phyloP scores from a whole-genome alignment of 768 basidiomycete species.

The Psilocybe cubensis region DNA sequence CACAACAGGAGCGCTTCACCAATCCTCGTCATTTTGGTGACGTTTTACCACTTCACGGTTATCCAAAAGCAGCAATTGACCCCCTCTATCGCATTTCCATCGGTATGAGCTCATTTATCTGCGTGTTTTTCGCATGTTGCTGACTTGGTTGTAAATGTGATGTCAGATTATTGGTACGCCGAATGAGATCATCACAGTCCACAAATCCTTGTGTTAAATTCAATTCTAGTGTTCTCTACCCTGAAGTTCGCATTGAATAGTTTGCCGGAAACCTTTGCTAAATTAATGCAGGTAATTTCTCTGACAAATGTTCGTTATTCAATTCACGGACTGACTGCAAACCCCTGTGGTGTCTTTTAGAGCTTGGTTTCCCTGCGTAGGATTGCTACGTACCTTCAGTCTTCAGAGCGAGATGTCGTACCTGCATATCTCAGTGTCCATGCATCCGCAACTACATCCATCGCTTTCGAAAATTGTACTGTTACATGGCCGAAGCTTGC shows the following conservation, averaged over 20 bases:
- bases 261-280: background rate
- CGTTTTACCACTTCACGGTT: conserved; percentile 75
- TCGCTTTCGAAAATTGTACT: conserved; percentile 73
- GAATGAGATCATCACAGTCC: background rate
- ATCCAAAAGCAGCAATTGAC: conserved; percentile 69
- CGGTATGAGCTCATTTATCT: conserved; percentile 34
- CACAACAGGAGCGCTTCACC: conserved; percentile 64
- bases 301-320: background rate
- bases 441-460: conserved; percentile 45
- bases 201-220: background rate
- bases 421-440: background rate
- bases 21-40: conserved; percentile 59
- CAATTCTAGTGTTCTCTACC: background rate
- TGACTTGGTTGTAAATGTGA: background rate
- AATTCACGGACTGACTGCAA: background rate
- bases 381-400: conserved; percentile 85
- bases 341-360: too few relatives aligned
- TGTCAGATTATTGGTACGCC: conserved; percentile 6
- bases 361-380: conserved; percentile 83
- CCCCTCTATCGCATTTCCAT: conserved; percentile 84
- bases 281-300: conserved; percentile 64
- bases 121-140: background rate
- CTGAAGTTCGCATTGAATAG: background rate
- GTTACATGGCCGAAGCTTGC: conserved; percentile 45
- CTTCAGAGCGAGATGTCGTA: conserved; percentile 66